These are phyloP conservation scores for Fraxinus sp. DNA, from an alignment of 305 asterid species.

Conservation along the genomic window DNA sequence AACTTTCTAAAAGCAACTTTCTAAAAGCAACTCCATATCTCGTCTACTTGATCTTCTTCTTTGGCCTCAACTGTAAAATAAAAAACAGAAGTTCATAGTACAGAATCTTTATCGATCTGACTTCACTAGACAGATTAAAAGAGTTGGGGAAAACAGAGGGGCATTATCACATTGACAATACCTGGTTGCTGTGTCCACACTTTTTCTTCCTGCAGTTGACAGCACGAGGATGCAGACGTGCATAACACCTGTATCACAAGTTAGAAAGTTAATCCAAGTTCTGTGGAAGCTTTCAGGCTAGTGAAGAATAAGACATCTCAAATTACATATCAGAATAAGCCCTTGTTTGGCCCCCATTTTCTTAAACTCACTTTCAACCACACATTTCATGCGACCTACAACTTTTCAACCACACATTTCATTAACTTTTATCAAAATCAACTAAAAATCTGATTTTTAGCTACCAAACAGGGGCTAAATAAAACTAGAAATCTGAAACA, in stretches of 20 bases:
- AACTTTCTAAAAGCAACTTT: too few relatives aligned
- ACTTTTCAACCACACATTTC: not conserved
- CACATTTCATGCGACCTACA: too few relatives aligned
- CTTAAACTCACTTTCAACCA: not conserved
- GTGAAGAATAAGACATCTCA: not conserved
- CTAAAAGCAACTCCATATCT: not conserved
- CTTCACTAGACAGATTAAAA: not conserved
- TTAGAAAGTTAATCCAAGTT: not conserved
- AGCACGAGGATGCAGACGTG: slow-evolving; percentile 55
- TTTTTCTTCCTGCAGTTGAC: slow-evolving; percentile 54
- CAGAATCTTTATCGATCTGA: not conserved
- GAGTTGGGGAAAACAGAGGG: not conserved
- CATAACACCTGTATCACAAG: slow-evolving; percentile 38
- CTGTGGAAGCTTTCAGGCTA: not conserved
- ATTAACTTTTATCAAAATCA: too few relatives aligned
- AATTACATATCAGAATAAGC: not conserved
- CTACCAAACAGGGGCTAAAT: not conserved
- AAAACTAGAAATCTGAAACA: not conserved
- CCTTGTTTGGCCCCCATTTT: not conserved
- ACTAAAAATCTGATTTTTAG: not conserved
- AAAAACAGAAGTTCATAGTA: not conserved
- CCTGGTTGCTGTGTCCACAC: slow-evolving; percentile 58
- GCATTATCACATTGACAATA: not conserved
- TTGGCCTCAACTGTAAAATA: slow-evolving; percentile 42
- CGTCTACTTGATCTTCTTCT: slow-evolving; percentile 46